Conservation (phyloP, 768 basidiomycete genomes). For the Podaxis sp. region DNA sequence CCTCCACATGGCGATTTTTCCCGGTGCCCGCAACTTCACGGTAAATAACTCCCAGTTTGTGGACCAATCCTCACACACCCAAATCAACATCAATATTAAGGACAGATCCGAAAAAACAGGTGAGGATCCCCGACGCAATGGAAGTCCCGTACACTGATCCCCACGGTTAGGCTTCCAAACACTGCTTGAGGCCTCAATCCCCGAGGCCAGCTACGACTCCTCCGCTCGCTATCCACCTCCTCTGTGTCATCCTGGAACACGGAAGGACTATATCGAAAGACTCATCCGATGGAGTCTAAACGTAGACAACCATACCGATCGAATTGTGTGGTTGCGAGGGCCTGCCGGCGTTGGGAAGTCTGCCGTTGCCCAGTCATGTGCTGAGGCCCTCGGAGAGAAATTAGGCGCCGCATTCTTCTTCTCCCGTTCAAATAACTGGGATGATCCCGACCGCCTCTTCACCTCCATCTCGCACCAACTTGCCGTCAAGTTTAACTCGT, state of each 20-base stretch:
- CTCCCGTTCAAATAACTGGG: not conserved
- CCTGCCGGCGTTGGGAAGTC: not conserved
- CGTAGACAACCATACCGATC: not conserved
- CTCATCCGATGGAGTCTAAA: not conserved
- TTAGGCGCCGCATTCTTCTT: not conserved
- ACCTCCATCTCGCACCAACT: constrained; percentile 2
- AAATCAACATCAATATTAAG: not conserved
- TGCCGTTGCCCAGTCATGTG: not conserved
- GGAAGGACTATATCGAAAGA: not conserved
- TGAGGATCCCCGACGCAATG: no score
- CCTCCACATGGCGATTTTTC: not conserved
- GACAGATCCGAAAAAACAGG: not conserved
- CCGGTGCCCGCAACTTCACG: not conserved
- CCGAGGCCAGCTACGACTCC: not conserved
- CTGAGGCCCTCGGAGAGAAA: not conserved
- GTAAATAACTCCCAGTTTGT: not conserved
- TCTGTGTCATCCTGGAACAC: not conserved
- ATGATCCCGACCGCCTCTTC: not conserved
- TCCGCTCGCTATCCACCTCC: not conserved
- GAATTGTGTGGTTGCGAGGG: not conserved
- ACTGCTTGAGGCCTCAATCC: not conserved
- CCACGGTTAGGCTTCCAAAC: not conserved
- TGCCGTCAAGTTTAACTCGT: not conserved
- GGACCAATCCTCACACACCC: not conserved
- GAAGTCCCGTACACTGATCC: not conserved